Percentiles rank a stretch among this genome's conserved stretches.
These are phyloP conservation scores for Wallacemonas sp. DNA, from an alignment of 208 protist species.

Conservation along the genomic window DNA sequence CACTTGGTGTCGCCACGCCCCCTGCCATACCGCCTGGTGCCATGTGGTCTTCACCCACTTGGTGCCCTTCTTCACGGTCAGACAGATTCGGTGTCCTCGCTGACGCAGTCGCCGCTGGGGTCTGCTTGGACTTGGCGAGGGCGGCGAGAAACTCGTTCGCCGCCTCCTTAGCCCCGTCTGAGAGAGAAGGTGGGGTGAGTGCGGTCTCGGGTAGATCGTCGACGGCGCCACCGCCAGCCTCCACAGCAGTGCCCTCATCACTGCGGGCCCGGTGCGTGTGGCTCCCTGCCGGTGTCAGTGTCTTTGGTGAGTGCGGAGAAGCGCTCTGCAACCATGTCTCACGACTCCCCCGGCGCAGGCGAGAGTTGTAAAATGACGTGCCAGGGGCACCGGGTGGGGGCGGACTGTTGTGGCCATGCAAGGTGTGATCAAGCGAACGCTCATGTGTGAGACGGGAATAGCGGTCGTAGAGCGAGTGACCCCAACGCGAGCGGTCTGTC, in stretches of 20 bases:
- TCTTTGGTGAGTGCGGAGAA: neutral
- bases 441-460: conserved; percentile 8
- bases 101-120: neutral
- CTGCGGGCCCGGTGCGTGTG: neutral
- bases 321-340: neutral
- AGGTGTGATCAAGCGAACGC: neutral
- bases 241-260: neutral
- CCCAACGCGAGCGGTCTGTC: neutral
- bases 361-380: neutral
- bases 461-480: neutral
- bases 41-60: too few relatives aligned
- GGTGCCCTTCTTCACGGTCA: too few relatives aligned
- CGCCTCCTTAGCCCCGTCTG: neutral
- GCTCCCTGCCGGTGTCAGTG: neutral
- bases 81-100: too few relatives aligned
- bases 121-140: neutral
- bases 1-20: too few relatives aligned
- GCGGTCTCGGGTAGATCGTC: too few relatives aligned
- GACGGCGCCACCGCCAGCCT: neutral
- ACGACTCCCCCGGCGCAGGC: neutral
- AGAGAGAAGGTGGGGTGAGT: conserved; percentile 3
- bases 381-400: neutral
- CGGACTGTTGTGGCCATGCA: neutral
- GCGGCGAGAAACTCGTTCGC: conserved; percentile 31
- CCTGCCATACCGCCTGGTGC: too few relatives aligned